phyloP scores from a whole-genome alignment of 169 alveolate genomes.

The Plasmodium blacklocki region DNA sequence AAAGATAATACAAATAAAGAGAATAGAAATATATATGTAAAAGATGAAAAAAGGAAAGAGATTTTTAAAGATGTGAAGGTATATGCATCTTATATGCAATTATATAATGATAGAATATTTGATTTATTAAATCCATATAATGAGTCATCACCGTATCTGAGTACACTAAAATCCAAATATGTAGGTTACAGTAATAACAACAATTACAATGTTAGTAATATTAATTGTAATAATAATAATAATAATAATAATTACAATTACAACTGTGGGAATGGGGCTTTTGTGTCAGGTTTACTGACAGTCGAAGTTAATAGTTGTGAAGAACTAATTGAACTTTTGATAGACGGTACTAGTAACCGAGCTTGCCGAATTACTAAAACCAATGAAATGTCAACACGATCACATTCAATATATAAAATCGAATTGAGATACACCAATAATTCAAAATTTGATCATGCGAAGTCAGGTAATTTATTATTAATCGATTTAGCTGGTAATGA shows the following conservation, averaged over 20 bases:
- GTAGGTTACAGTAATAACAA: conserved; percentile 5
- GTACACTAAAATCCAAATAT: conserved; percentile 56
- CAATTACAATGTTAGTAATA: too few species aligned
- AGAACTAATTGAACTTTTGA: conserved; percentile 83
- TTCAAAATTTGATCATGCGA: conserved; percentile 35
- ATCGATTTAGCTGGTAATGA: conserved; percentile 81
- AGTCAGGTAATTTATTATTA: conserved; percentile 54
- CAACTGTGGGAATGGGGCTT: background rate
- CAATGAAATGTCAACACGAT: conserved; percentile 87
- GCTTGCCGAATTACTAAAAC: conserved; percentile 86
- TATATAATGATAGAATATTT: conserved; percentile 82
- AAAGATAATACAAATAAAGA: background rate
- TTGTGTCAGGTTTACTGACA: conserved; percentile 78
- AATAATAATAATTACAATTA: too few species aligned
- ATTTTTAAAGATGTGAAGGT: conserved; percentile 73
- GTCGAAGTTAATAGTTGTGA: conserved; percentile 79
- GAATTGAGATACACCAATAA: conserved; percentile 61
- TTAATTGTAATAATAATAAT: too few species aligned
- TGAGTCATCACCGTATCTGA: conserved; percentile 67
- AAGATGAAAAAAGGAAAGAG: conserved; percentile 13
- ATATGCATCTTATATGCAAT: conserved; percentile 83
- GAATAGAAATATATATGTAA: background rate
- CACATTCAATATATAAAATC: conserved; percentile 88
- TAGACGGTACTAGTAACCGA: conserved; percentile 85
- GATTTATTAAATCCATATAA: conserved; percentile 79